Evolutionary conservation across 75 land plant species (phyloP).

Genomic region (Adiantum capillusveneris): DNA sequence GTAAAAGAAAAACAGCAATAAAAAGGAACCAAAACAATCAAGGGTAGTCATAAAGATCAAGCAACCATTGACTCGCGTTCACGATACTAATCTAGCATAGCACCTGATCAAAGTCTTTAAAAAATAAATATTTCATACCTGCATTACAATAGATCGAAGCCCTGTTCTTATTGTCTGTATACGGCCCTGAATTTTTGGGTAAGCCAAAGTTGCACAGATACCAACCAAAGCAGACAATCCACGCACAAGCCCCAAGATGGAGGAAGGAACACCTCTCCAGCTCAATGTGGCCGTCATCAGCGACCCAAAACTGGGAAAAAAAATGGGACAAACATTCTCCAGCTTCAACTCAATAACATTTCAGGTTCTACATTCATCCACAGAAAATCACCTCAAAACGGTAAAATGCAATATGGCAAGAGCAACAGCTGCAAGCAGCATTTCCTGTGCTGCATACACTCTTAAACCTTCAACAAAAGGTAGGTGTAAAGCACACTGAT

Average conservation of each 20-base stretch:
- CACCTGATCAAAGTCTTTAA: no score
- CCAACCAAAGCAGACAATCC: conserved; percentile 71
- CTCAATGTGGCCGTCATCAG: conserved; percentile 83
- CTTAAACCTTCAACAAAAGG: conserved; percentile 52
- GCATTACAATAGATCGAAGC: conserved; percentile 90
- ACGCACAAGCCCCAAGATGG: conserved; percentile 65
- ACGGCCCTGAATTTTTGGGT: conserved; percentile 60
- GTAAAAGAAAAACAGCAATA: no score
- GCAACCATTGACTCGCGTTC: no score
- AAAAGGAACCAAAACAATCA: no score
- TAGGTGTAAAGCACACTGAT: conserved; percentile 15
- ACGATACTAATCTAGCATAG: no score
- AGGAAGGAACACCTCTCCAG: conserved; percentile 83
- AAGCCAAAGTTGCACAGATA: conserved; percentile 66
- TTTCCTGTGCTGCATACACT: conserved; percentile 61
- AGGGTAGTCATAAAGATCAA: no score
- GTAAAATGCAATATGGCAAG: conserved; percentile 80
- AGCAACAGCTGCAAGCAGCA: conserved; percentile 70
- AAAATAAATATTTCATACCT: no score
- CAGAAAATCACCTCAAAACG: conserved; percentile 96
- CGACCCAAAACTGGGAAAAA: conserved; percentile 71
- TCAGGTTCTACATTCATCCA: no score
- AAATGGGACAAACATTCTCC: neutral
- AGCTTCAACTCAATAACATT: no score
- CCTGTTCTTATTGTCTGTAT: conserved; percentile 74